phyloP scores from a whole-genome alignment of 2,329 filamentous ascomycete species.

The Fusarium sacchari region DNA sequence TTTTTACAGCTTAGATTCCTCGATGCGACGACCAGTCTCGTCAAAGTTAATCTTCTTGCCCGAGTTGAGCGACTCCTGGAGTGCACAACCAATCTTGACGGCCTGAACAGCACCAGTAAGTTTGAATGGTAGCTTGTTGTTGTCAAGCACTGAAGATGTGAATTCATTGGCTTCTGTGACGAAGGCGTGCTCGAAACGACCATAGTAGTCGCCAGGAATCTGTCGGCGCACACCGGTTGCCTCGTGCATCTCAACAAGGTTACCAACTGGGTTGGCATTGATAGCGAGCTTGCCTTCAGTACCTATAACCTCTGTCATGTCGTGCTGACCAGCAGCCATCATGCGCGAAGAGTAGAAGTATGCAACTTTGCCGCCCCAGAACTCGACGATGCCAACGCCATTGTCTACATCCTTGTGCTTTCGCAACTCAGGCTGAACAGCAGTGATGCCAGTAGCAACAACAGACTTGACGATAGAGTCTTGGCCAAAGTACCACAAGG shows the following conservation, averaged over 20 bases:
- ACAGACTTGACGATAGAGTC: slow-evolving; percentile 47
- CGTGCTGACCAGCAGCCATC: slow-evolving; percentile 76
- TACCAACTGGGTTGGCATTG: slow-evolving; percentile 66
- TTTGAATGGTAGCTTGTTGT: slow-evolving; percentile 65
- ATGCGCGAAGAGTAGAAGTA: slow-evolving; percentile 74
- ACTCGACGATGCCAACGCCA: slow-evolving; percentile 68
- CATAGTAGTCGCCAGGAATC: slow-evolving; percentile 70
- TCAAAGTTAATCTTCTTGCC: slow-evolving; percentile 70
- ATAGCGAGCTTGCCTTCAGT: slow-evolving; percentile 71
- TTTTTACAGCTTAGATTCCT: slow-evolving; percentile 37
- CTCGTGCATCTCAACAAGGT: slow-evolving; percentile 66
- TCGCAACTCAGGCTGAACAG: slow-evolving; percentile 46
- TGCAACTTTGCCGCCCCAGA: slow-evolving; percentile 70
- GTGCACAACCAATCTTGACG: slow-evolving; percentile 68
- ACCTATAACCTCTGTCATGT: slow-evolving; percentile 74
- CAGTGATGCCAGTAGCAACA: slow-evolving; percentile 46
- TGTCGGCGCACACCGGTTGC: slow-evolving; percentile 62
- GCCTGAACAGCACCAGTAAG: slow-evolving; percentile 67
- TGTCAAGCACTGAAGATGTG: slow-evolving; percentile 66
- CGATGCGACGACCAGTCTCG: slow-evolving; percentile 46
- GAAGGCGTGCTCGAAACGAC: slow-evolving; percentile 71
- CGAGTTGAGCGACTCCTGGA: slow-evolving; percentile 67
- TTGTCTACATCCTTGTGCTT: slow-evolving; percentile 49
- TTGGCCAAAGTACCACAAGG: slow-evolving; percentile 49
- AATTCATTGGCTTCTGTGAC: slow-evolving; percentile 73